phyloP scores from a whole-genome alignment of 768 basidiomycete species.

The Rhodotorula sphaerocarpa region DNA sequence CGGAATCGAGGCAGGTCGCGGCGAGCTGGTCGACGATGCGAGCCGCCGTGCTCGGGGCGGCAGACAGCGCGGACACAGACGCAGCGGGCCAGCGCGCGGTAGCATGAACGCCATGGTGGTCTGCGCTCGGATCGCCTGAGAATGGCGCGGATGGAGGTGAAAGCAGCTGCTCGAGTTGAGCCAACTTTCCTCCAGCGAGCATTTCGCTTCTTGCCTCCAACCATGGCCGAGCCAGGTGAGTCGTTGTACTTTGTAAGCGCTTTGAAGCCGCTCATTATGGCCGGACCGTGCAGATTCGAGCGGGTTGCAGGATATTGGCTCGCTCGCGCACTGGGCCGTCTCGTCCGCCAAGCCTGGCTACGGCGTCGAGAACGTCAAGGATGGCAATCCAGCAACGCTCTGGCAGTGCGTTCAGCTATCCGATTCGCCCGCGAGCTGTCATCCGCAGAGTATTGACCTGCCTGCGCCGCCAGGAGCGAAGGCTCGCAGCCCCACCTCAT shows the following conservation, averaged over 20 bases:
- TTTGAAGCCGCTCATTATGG: neutral
- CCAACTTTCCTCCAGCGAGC: no score
- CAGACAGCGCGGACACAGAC: conserved; percentile 5
- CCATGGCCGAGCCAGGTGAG: conserved; percentile 17
- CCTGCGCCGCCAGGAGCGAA: conserved; percentile 50
- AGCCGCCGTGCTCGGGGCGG: neutral
- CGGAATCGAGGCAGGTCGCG: conserved; percentile 25
- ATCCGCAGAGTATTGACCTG: neutral
- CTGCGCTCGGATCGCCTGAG: no score
- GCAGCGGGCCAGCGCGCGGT: no score
- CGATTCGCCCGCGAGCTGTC: conserved; percentile 41
- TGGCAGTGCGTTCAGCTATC: conserved; percentile 72
- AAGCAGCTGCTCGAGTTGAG: no score
- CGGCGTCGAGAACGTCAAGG: conserved; percentile 79
- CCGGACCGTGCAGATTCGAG: neutral
- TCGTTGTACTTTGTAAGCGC: no score
- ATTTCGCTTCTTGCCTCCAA: no score
- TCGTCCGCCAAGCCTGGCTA: conserved; percentile 95
- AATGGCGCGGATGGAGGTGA: no score
- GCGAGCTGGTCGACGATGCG: conserved; percentile 12
- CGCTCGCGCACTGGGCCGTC: conserved; percentile 87
- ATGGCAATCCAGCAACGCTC: conserved; percentile 73
- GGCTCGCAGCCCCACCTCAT: conserved; percentile 96
- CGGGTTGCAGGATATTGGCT: conserved; percentile 52
- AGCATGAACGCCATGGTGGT: no score